phyloP scores from a whole-genome alignment of 2,329 filamentous ascomycete genomes.

The Botrytis byssoidea region DNA sequence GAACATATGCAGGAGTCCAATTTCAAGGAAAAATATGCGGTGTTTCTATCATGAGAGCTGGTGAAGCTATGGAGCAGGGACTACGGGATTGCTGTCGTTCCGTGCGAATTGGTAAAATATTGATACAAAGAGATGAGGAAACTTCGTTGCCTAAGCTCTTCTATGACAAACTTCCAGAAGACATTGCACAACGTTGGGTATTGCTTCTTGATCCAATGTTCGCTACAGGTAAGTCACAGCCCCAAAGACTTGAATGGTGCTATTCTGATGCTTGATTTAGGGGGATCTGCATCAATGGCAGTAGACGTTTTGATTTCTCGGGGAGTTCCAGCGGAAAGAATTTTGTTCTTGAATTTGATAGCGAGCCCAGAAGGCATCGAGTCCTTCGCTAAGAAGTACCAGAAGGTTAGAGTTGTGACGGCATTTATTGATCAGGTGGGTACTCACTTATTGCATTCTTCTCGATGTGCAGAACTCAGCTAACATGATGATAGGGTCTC shows the following conservation, averaged over 20 bases:
- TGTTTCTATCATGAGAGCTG: constrained; percentile 96
- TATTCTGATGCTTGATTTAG: constrained; percentile 46
- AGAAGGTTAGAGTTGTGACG: constrained; percentile 86
- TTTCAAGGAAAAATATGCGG: constrained; percentile 99
- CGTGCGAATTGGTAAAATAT: constrained; percentile 97
- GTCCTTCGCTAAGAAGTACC: constrained; percentile 86
- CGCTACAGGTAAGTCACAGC: constrained; percentile 69
- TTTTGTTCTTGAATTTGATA: constrained; percentile 94
- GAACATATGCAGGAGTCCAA: constrained; percentile 83
- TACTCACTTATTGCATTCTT: constrained; percentile 18
- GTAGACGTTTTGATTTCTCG: constrained; percentile 87
- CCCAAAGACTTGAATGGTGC: not conserved
- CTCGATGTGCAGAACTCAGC: constrained; percentile 12
- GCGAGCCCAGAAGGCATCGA: constrained; percentile 91
- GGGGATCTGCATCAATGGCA: constrained; percentile 94
- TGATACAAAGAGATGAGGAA: constrained; percentile 97
- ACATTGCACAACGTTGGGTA: constrained; percentile 91
- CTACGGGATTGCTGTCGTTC: constrained; percentile 93
- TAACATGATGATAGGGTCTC: constrained; percentile 58
- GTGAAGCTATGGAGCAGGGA: constrained; percentile 98
- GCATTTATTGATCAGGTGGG: constrained; percentile 84
- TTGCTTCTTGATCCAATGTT: constrained; percentile 98
- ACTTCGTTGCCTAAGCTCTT: constrained; percentile 89
- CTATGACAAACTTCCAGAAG: constrained; percentile 94
- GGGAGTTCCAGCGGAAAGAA: constrained; percentile 91